Percentiles rank a stretch among this genome's conserved stretches.
phyloP scores from a whole-genome alignment of 1,284 basidiomycete genomes.

The Rhodotorula sp. region DNA sequence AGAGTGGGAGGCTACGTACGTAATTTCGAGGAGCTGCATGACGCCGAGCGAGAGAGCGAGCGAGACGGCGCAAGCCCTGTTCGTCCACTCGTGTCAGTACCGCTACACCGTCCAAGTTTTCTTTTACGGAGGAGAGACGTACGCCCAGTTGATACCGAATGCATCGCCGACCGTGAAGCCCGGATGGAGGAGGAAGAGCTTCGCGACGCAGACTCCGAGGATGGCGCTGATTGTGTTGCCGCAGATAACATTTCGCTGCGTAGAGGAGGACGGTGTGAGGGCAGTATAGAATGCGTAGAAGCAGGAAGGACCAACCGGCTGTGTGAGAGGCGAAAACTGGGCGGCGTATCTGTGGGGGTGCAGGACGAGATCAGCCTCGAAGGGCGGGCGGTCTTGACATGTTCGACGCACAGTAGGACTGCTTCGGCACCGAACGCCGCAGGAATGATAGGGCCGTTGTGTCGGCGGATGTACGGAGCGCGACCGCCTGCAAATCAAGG shows the following conservation, averaged over 20 bases:
- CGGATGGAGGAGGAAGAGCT: conserved; percentile 34
- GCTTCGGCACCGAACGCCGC: conserved; percentile 45
- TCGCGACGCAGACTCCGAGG: conserved; percentile 42
- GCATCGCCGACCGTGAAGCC: conserved; percentile 37
- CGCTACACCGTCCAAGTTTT: neutral
- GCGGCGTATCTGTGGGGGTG: conserved; percentile 32
- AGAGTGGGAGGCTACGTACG: neutral
- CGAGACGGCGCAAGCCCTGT: conserved; percentile 23
- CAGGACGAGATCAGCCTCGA: too few relatives aligned
- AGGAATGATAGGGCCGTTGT: conserved; percentile 33
- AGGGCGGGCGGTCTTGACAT: neutral
- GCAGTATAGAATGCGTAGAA: neutral
- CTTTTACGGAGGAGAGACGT: neutral
- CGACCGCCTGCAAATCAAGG: neutral
- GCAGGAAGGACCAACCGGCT: conserved; percentile 24
- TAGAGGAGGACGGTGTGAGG: neutral
- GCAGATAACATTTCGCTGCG: conserved; percentile 40
- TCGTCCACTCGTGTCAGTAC: neutral
- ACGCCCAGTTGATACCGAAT: conserved; percentile 41
- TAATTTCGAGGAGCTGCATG: conserved; percentile 45
- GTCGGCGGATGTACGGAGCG: conserved; percentile 10
- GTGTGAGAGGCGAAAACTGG: conserved; percentile 39
- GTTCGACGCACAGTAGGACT: conserved; percentile 32
- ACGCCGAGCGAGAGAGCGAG: conserved; percentile 35
- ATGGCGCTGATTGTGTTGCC: conserved; percentile 44